Conservation (phyloP, 2,329 filamentous ascomycete species). For the Epichloe brachyelytri region DNA sequence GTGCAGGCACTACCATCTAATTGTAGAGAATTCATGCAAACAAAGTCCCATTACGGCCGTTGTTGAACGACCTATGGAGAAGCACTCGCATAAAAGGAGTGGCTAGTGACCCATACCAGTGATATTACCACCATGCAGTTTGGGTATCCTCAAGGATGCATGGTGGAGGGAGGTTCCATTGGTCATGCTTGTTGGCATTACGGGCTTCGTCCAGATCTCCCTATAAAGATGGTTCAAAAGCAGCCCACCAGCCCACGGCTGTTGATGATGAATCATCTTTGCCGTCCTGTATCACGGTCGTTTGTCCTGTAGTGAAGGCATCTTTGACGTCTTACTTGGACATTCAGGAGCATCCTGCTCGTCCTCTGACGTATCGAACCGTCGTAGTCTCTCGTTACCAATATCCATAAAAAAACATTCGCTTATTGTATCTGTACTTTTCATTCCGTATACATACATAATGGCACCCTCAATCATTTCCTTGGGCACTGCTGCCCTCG, state of each 20-base stretch:
- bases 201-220: background rate
- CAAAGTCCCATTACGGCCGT: too few species aligned
- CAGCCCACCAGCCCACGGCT: background rate
- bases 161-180: too few species aligned
- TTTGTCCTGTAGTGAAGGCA: background rate
- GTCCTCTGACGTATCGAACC: conserved; percentile 26
- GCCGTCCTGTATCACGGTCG: background rate
- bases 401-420: conserved; percentile 10
- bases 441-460: conserved; percentile 1
- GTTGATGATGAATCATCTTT: background rate
- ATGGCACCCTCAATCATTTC: conserved; percentile 30
- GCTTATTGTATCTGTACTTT: conserved; percentile 5
- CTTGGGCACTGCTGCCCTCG: conserved; percentile 26
- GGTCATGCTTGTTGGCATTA: too few species aligned
- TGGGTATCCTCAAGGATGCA: too few species aligned
- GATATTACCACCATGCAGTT: too few species aligned
- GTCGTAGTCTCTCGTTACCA: conserved; percentile 27
- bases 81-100: too few species aligned
- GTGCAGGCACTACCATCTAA: too few species aligned
- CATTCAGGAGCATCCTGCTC: conserved; percentile 14
- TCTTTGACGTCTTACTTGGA: background rate
- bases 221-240: background rate
- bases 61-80: too few species aligned
- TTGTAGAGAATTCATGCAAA: too few species aligned
- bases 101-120: too few species aligned